Evolutionary conservation across 805 yeast genomes (phyloP), one percentile per base, ranked within the genome.

Genomic region (Wickerhamiella brachini): DNA sequence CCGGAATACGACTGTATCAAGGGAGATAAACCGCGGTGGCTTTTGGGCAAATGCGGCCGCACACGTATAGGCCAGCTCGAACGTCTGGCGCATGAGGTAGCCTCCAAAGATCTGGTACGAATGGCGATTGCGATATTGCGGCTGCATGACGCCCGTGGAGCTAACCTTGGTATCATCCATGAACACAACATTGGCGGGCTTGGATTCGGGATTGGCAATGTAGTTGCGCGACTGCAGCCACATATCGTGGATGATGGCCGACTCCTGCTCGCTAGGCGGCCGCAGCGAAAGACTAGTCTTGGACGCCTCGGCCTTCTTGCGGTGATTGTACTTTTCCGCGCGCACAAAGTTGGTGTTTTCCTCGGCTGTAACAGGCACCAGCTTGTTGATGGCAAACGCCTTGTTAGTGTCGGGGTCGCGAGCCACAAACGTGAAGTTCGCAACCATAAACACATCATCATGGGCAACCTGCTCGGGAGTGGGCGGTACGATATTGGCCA

Each of bases 101-200:
- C 97, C 97, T 59, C 97, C 97, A 66, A 89, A 89, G 45, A 89
- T 85, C 86, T 88, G 87, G 68, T 83, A 86, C 3, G 94, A 84
- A 65, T 89, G 95, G 65, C 95, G 78, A 71, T 89, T 89, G 68
- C 97, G 79, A 70, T 88, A 89, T 70, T 89, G 97, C 1, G 97
- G 97, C 68, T 89, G 97, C 90, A 89, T 90, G 67, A 88, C 80
- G 61, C 82, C 76, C 6, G 95, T 85, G 10, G 95, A 83, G 49
- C 76, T 71, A 49, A 85, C 74, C 49, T 66, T 69, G 1, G 96
- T 81, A 55, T 85, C 82, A 48, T 76, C 74, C 94, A 87, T 84
- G 57, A 77, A 77, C 45, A 73, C 70, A 29, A 81, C 65, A 54
- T 76, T 77, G 22, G 65, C 66, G n/a, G 83, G 81, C 51, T 68